A percentile compares a stretch with the other conserved stretches of the same genome.
Conservation (phyloP, 495 filamentous ascomycete genomes). For the Letharia columbiana region DNA sequence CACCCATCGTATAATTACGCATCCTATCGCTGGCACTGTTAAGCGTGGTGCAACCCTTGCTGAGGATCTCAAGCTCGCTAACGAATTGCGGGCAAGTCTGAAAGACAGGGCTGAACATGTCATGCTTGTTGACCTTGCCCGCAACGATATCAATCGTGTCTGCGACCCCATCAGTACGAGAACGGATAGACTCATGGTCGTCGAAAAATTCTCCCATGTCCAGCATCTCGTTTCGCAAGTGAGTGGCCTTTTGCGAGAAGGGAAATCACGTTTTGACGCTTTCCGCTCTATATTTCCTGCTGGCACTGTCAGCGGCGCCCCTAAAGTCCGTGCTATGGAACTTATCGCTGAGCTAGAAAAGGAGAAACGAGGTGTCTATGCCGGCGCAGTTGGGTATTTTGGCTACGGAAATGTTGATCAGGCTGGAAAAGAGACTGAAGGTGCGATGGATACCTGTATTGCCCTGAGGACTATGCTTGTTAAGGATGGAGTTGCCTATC, state of each 20-base stretch:
- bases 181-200: constrained; percentile 90
- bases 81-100: constrained; percentile 65
- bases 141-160: constrained; percentile 94
- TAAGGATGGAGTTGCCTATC: constrained; percentile 82
- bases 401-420: constrained; percentile 54
- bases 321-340: constrained; percentile 95
- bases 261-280: constrained; percentile 87
- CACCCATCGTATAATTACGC: constrained; percentile 80
- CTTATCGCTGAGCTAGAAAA: constrained; percentile 88
- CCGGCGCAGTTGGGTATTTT: constrained; percentile 93
- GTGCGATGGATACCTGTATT: constrained; percentile 98
- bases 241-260: constrained; percentile 71
- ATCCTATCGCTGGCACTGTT: constrained; percentile 94
- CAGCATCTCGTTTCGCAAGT: constrained; percentile 96
- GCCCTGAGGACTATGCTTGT: constrained; percentile 94
- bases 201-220: constrained; percentile 92
- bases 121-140: constrained; percentile 95
- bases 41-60: constrained; percentile 70
- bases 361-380: constrained; percentile 92
- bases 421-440: constrained; percentile 44
- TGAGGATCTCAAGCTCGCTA: constrained; percentile 72
- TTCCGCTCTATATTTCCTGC: constrained; percentile 95
- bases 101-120: constrained; percentile 98
- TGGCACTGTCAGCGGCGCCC: constrained; percentile 86
- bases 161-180: constrained; percentile 83